These are phyloP conservation scores for Paecilomyces formosus DNA, from an alignment of 2,329 filamentous ascomycete species.

Conservation along the genomic window DNA sequence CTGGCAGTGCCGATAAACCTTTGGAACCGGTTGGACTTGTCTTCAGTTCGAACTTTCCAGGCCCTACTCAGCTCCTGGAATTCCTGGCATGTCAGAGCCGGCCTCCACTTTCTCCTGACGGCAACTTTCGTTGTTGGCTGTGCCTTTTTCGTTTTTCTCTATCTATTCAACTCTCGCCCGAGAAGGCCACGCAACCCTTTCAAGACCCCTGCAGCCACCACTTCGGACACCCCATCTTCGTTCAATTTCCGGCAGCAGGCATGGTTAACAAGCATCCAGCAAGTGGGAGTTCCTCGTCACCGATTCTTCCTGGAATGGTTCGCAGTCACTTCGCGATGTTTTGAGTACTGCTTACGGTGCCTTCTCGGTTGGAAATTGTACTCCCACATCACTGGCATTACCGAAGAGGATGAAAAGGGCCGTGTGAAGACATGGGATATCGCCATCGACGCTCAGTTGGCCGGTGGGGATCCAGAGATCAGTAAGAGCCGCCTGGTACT, in stretches of 20 bases:
- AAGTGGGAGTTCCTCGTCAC: slow-evolving; percentile 82
- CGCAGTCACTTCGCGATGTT: slow-evolving; percentile 69
- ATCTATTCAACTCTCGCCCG: slow-evolving; percentile 50
- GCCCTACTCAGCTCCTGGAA: slow-evolving; percentile 20
- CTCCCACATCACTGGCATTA: slow-evolving; percentile 69
- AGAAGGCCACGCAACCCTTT: slow-evolving; percentile 44
- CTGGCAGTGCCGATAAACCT: slow-evolving; percentile 57
- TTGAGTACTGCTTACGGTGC: slow-evolving; percentile 74
- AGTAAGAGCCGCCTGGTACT: slow-evolving; percentile 79
- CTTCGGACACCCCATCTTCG: slow-evolving; percentile 55
- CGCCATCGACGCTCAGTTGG: slow-evolving; percentile 84
- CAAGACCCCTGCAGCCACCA: slow-evolving; percentile 18
- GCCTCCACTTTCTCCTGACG: slow-evolving; percentile 42
- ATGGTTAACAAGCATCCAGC: slow-evolving; percentile 89
- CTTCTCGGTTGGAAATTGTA: slow-evolving; percentile 70
- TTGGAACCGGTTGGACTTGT: slow-evolving; percentile 33
- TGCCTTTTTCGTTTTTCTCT: slow-evolving; percentile 51
- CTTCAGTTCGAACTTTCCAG: slow-evolving; percentile 16
- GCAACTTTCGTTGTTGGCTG: slow-evolving; percentile 45
- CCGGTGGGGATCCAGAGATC: slow-evolving; percentile 82
- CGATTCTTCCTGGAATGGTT: slow-evolving; percentile 79
- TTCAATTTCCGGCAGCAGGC: slow-evolving; percentile 80
- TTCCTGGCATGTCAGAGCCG: slow-evolving; percentile 30
- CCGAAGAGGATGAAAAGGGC: slow-evolving; percentile 75
- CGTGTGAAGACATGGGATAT: slow-evolving; percentile 90